Conservation (phyloP, 2,329 filamentous ascomycete genomes). For the Magnaporthiopsis incrustans region DNA sequence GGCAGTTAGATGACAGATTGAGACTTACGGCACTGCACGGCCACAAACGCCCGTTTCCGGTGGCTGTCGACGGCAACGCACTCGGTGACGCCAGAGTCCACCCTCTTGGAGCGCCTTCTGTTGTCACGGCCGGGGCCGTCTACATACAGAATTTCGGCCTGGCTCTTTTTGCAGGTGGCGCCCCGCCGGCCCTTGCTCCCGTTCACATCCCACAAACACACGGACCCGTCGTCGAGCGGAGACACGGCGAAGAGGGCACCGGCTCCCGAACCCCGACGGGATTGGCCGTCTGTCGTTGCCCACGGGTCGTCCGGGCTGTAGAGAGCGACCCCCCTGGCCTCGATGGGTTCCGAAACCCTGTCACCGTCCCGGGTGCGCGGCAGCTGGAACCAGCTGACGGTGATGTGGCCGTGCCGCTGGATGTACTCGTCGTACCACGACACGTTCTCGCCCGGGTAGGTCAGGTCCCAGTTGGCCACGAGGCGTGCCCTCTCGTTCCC, state of each 20-base stretch:
- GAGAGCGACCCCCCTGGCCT: conserved; percentile 67
- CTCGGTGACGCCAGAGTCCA: conserved; percentile 68
- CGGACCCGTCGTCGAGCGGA: conserved; percentile 76
- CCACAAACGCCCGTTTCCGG: conserved; percentile 65
- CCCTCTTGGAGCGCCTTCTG: conserved; percentile 49
- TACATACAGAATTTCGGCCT: conserved; percentile 58
- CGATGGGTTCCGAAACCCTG: conserved; percentile 39
- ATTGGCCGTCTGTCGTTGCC: conserved; percentile 20
- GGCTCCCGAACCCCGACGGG: conserved; percentile 12
- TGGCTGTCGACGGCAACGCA: conserved; percentile 72
- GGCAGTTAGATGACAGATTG: neutral
- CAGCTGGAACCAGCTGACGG: conserved; percentile 67
- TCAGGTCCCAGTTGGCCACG: conserved; percentile 76
- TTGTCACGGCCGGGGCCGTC: conserved; percentile 37
- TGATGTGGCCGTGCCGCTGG: conserved; percentile 67
- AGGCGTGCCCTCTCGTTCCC: conserved; percentile 41
- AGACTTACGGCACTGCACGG: conserved; percentile 59
- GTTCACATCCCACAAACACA: conserved; percentile 78
- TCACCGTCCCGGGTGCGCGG: conserved; percentile 36
- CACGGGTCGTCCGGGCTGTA: conserved; percentile 45
- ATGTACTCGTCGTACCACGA: conserved; percentile 89
- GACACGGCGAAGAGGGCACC: conserved; percentile 53
- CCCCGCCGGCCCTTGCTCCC: conserved; percentile 47
- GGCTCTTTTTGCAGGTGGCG: conserved; percentile 57
- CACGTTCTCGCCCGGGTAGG: conserved; percentile 60